These are phyloP conservation scores for Cladosporium sp. DNA, from an alignment of 2,329 filamentous ascomycete species.

Conservation along the genomic window DNA sequence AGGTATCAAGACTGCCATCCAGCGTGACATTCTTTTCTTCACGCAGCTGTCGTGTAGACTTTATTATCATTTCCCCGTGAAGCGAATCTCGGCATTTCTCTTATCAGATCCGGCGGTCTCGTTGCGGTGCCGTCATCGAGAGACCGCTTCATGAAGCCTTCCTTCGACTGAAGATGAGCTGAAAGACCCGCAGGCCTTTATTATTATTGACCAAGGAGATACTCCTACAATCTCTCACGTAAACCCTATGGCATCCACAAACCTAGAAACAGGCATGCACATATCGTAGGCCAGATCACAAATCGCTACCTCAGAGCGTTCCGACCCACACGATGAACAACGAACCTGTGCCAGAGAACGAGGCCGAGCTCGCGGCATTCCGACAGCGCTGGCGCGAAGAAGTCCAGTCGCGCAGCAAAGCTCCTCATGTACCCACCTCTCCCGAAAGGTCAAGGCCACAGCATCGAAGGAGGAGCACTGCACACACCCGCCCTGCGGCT, in stretches of 20 bases:
- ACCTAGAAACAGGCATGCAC: background rate
- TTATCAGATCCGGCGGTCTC: background rate
- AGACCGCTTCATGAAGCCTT: background rate
- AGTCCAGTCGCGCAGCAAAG: constrained; percentile 53
- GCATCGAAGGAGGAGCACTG: background rate
- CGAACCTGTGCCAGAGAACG: constrained; percentile 26
- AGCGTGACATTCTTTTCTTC: too few relatives aligned
- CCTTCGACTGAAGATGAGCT: too few relatives aligned
- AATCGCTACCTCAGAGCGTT: too few relatives aligned
- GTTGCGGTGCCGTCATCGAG: background rate
- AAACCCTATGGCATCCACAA: background rate
- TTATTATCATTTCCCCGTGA: background rate
- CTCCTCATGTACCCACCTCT: background rate
- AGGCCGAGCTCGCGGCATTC: constrained; percentile 77
- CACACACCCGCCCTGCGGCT: constrained; percentile 5
- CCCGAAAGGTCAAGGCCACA: background rate
- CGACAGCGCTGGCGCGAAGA: constrained; percentile 83
- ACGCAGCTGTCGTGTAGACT: too few relatives aligned
- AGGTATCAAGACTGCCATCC: too few relatives aligned
- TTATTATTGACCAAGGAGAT: too few relatives aligned
- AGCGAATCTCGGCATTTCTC: background rate
- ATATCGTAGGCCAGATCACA: background rate
- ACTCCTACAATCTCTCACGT: too few relatives aligned
- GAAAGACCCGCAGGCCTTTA: background rate
- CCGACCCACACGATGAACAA: constrained; percentile 5